Evolutionary conservation across 2,329 filamentous ascomycete genomes (phyloP), one percentile per base, ranked within the genome.

Genomic region (Thermothelomyces thermophilus): DNA sequence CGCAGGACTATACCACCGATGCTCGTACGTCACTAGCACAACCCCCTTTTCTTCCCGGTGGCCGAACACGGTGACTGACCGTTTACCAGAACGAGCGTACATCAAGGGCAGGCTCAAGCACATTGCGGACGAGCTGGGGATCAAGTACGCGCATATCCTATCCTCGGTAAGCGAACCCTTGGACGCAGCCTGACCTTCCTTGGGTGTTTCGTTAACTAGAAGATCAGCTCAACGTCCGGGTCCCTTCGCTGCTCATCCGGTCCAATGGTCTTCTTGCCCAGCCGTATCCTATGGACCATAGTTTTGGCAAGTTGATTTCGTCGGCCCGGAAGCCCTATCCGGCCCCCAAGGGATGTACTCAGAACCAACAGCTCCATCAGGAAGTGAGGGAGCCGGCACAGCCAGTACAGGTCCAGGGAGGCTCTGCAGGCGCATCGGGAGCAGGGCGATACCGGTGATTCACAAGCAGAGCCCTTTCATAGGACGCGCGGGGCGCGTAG

Each of bases 231-330:
- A 72, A 78, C 60, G 64, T 82, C 46, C 76, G 80, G 20, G 70
- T 82, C 16, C 80, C 80, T 2, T 82, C 77, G 0, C 82, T 83
- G 79, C 70, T 82, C 53, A 81, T 83, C 61, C 72, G 70, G 24
- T 67, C 73, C 31, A 77, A 81, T 58, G 70, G 70, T 4, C 62
- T 78, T 9, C 69, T 77, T 66, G 68, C 70, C 2, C 67, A 65
- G 41, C 70, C 71, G 2, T 72, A 70, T 47, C 66, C 69, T 5
- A 62, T 66, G 43, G 65, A 66, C 6, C 64, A 70, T 44, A 68
- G 73, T 58, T 71, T 74, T 51, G 67, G 72, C 56, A 73, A 70
- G 62, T 58, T 74, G 26, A 60, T 74, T n/a, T 47, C 56, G 11
- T 70, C 71, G 3, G 66, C 68, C 16, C 67, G 66, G 43, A 52